Conservation (phyloP, 129 eudicot species). For the Solidago caesia region DNA sequence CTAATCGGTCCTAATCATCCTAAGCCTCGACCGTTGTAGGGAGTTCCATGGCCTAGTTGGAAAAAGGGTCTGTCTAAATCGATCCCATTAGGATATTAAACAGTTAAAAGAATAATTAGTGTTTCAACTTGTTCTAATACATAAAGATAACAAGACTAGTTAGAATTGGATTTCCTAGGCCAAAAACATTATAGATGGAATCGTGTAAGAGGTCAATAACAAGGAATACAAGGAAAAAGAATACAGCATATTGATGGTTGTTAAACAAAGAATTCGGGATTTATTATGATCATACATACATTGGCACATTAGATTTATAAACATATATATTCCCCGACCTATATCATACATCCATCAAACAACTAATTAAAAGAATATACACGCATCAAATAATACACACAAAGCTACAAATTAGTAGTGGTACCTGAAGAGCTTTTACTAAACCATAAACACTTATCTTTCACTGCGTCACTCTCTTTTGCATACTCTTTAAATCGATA, state of each 20-base stretch:
- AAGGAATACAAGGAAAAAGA: slow-evolving; percentile 17
- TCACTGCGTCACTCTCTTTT: slow-evolving; percentile 76
- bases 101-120: background rate
- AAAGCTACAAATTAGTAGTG: slow-evolving; percentile 29
- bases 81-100: background rate
- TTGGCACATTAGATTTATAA: slow-evolving; percentile 21
- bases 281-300: slow-evolving; percentile 18
- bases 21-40: background rate
- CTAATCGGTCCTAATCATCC: background rate
- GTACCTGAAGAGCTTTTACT: slow-evolving; percentile 42
- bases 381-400: slow-evolving; percentile 18
- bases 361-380: slow-evolving; percentile 32
- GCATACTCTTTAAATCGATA: slow-evolving; percentile 79
- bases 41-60: background rate
- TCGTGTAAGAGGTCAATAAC: slow-evolving; percentile 18
- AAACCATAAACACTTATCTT: slow-evolving; percentile 92
- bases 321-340: slow-evolving; percentile 18
- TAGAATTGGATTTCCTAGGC: background rate
- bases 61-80: background rate
- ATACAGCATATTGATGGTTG: slow-evolving; percentile 13
- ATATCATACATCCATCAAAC: slow-evolving; percentile 30
- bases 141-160: background rate
- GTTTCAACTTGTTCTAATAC: background rate
- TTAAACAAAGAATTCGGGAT: slow-evolving; percentile 31
- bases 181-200: background rate